These are phyloP conservation scores for Fragilariopsis cylindrus DNA, from an alignment of 108 stramenopile genomes.

Conservation along the genomic window DNA sequence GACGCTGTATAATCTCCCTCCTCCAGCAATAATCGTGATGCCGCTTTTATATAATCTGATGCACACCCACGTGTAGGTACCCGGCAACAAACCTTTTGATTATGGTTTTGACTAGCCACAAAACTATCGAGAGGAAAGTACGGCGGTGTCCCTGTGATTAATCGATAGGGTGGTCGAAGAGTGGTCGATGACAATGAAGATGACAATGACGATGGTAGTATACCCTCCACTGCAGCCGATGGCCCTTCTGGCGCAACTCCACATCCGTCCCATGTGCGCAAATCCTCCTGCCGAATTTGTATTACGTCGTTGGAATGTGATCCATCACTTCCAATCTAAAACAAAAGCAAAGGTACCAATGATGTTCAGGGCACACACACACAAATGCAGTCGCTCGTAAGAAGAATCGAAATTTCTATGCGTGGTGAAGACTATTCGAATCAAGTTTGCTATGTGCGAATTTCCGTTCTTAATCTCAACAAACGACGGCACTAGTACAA, in stretches of 20 bases:
- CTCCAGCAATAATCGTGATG: conserved; percentile 21
- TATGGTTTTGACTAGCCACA: conserved; percentile 38
- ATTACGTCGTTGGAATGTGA: conserved; percentile 2
- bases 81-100: conserved; percentile 37
- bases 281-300: conserved; percentile 23
- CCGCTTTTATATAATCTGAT: conserved; percentile 30
- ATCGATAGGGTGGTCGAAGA: conserved; percentile 3
- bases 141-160: conserved; percentile 40
- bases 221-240: neutral
- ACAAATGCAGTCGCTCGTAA: too few relatives aligned
- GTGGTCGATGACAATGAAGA: neutral
- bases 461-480: neutral
- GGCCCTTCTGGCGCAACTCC: neutral
- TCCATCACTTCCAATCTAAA: conserved; percentile 14
- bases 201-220: neutral
- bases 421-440: neutral
- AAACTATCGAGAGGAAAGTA: conserved; percentile 39
- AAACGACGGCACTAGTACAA: too few relatives aligned
- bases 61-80: conserved; percentile 38
- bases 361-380: too few relatives aligned
- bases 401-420: too few relatives aligned
- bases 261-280: conserved; percentile 32
- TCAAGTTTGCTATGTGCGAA: neutral
- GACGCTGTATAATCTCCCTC: conserved; percentile 2
- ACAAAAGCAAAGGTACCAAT: too few relatives aligned